Evolutionary conservation across 2,329 filamentous ascomycete genomes (phyloP).

Genomic region (Massarina eburnea): DNA sequence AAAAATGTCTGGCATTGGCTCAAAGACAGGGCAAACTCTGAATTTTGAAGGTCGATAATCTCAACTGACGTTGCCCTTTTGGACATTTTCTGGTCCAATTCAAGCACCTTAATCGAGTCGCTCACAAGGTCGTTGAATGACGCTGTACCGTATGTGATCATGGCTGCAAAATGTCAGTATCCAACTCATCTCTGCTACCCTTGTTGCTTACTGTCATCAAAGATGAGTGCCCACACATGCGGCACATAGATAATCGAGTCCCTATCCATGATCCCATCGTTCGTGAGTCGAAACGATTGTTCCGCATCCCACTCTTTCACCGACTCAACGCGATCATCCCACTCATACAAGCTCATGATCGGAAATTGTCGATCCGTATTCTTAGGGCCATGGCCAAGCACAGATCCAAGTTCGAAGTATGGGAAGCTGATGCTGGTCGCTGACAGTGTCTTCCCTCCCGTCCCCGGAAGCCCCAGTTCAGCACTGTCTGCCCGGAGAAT

Average conservation of each 20-base stretch:
- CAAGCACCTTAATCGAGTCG: not conserved
- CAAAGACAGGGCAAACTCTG: not conserved
- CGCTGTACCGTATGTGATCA: constrained; percentile 4
- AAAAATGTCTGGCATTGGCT: constrained; percentile 5
- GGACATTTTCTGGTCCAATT: not conserved
- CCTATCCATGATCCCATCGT: not conserved
- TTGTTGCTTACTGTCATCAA: not conserved
- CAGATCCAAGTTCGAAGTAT: constrained; percentile 3
- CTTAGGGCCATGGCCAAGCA: not conserved
- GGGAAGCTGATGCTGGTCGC: constrained; percentile 6
- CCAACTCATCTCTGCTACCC: not conserved
- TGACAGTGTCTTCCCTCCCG: not conserved
- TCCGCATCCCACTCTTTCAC: constrained; percentile 4
- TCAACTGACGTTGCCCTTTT: not conserved
- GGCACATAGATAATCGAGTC: constrained; percentile 7
- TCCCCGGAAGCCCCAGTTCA: not conserved
- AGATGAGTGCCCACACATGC: constrained; percentile 2
- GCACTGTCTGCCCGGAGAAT: not conserved
- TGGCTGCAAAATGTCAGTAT: not conserved
- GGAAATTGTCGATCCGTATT: constrained; percentile 4
- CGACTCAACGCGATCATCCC: constrained; percentile 1
- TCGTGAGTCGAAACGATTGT: constrained; percentile 1
- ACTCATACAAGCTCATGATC: constrained; percentile 5
- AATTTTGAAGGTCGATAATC: not conserved
- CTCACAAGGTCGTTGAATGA: not conserved